Evolutionary conservation across 768 basidiomycete genomes (phyloP), one percentile per base, ranked within the genome.

Genomic region (Pulveroboletus sp.): DNA sequence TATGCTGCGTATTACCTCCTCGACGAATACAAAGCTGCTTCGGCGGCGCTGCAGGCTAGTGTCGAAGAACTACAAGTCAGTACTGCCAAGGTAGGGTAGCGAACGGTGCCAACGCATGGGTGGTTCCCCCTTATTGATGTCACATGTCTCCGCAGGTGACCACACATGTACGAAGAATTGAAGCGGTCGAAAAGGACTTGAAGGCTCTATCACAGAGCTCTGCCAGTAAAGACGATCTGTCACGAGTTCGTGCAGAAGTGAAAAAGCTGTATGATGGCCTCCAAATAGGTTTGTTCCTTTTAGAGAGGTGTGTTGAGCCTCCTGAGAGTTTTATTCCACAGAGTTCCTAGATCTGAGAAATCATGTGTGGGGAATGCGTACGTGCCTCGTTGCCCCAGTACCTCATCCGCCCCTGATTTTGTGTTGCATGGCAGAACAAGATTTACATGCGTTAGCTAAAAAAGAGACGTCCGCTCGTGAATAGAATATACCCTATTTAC

Each of bases 11-110:
- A 93, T 66, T 82, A 89, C 65, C 75, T 96, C 17, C 71, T 94
- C 41, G 91, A 95, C 55, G 93, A 95, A 71, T 93, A 93, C 69
- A 89, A 91, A 68, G 73, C 78, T 38, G 92, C 93, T 28, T 92
- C 91, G 4, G 84, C 86, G n/a, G 80, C 89, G 27, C 70, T 96
- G 43, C 87, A 93, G 68, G 81, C 85, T 18, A 93, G 90, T 63
- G 88, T 95, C 14, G 85, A 90, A 57, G 89, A 93, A 58, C 71
- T 96, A 49, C 86, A 91, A 67, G 71, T 78, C 26, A 92, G 85
- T 61, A 93, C 92, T 0, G 82, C 85, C 59, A 86, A 91, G 79
- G 92, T 84, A 50, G 12, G 63, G 37, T 18, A 6, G 2, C 26
- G 4, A 42, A 28, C 31, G 24, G 1, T 2, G 7, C 27, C 8